Evolutionary conservation across 2,329 filamentous ascomycete species (phyloP).

Genomic region (Claviceps citrina): DNA sequence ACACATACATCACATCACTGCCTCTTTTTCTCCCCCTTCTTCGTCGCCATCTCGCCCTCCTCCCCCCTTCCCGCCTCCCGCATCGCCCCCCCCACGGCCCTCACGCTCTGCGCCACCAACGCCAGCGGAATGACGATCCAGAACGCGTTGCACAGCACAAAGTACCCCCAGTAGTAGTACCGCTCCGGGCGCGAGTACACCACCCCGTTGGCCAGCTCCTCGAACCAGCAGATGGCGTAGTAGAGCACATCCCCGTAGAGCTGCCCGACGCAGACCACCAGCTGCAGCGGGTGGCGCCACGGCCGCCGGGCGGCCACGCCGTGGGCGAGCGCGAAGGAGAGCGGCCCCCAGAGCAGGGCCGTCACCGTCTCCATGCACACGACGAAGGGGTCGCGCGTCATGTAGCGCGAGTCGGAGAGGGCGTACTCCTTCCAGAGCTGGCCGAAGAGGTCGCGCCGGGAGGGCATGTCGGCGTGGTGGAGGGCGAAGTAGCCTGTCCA

Average conservation of each 20-base stretch:
- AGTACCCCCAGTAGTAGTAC: slow-evolving; percentile 39
- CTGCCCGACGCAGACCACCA: slow-evolving; percentile 30
- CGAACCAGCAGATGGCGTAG: slow-evolving; percentile 31
- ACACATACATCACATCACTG: neutral
- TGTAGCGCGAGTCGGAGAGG: slow-evolving; percentile 39
- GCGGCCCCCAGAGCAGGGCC: slow-evolving; percentile 36
- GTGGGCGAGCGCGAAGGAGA: slow-evolving; percentile 32
- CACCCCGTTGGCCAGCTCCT: slow-evolving; percentile 22
- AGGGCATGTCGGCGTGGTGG: slow-evolving; percentile 26
- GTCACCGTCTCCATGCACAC: slow-evolving; percentile 41
- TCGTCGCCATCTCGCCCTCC: too few species aligned
- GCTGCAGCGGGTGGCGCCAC: slow-evolving; percentile 32
- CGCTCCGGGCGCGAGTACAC: slow-evolving; percentile 35
- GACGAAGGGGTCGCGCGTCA: slow-evolving; percentile 36
- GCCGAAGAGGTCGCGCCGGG: slow-evolving; percentile 28
- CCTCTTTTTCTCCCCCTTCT: too few species aligned
- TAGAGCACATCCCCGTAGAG: slow-evolving; percentile 39
- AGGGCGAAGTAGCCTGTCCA: slow-evolving; percentile 34
- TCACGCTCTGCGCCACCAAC: neutral
- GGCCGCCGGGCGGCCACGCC: slow-evolving; percentile 28
- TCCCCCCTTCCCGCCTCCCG: neutral
- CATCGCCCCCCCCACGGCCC: neutral
- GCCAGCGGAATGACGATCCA: slow-evolving; percentile 35
- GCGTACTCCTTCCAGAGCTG: slow-evolving; percentile 46
- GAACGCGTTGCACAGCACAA: slow-evolving; percentile 34